A percentile compares a stretch with the other conserved stretches of the same genome.
These are phyloP conservation scores for Sporisorium graminicola DNA, from an alignment of 1,284 basidiomycete species.

Conservation along the genomic window DNA sequence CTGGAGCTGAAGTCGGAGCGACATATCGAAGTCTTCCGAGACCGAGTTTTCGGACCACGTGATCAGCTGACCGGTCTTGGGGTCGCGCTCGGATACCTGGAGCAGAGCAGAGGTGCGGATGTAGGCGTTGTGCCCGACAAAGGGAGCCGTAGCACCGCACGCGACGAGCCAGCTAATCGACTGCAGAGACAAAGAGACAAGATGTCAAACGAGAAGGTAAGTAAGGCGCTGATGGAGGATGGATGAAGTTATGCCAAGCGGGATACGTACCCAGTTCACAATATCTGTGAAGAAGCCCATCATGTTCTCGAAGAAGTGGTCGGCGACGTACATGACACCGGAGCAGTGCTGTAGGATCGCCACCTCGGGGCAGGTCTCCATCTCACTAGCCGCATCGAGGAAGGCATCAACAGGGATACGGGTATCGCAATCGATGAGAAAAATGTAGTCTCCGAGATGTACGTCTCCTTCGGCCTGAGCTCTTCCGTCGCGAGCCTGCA, in stretches of 20 bases:
- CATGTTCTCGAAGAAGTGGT: slow-evolving; percentile 88
- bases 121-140: slow-evolving; percentile 89
- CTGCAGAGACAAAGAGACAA: no score
- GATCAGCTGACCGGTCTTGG: slow-evolving; percentile 77
- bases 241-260: no score
- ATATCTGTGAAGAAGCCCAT: slow-evolving; percentile 78
- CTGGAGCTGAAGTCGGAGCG: slow-evolving; percentile 71
- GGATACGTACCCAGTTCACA: no score
- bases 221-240: no score
- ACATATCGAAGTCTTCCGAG: slow-evolving; percentile 84
- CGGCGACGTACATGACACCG: slow-evolving; percentile 83
- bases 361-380: slow-evolving; percentile 80
- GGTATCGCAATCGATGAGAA: slow-evolving; percentile 78
- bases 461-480: slow-evolving; percentile 69
- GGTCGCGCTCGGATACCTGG: slow-evolving; percentile 78
- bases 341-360: slow-evolving; percentile 86
- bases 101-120: slow-evolving; percentile 86
- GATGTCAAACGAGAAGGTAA: no score
- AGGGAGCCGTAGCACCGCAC: slow-evolving; percentile 73
- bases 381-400: slow-evolving; percentile 83
- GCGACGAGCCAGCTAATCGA: slow-evolving; percentile 71
- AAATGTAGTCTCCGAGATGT: slow-evolving; percentile 51
- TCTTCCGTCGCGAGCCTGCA: slow-evolving; percentile 69
- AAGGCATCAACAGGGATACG: slow-evolving; percentile 86
- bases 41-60: slow-evolving; percentile 86